Conservation (phyloP, 176 grass and related monocot species). For the Echinochloa phyllopogon region DNA sequence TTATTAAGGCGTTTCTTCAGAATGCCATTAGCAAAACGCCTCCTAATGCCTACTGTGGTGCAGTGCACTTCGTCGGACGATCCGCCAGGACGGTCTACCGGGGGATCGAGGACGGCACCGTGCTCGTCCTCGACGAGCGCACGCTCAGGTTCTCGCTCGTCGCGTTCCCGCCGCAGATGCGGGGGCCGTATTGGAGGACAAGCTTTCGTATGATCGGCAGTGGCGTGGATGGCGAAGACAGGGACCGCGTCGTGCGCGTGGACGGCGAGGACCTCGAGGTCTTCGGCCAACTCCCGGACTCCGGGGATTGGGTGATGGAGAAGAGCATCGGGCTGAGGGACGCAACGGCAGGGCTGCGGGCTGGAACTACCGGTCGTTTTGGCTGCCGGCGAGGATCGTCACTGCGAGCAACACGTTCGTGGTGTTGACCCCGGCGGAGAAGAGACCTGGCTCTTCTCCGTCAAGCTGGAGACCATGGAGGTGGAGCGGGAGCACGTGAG, state of each 20-base stretch:
- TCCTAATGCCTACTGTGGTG: too few species aligned
- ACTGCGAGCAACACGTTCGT: conserved; percentile 5
- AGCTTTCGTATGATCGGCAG: conserved; percentile 13
- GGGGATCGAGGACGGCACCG: not conserved
- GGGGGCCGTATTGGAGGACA: not conserved
- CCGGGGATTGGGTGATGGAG: not conserved
- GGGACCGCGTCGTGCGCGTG: not conserved
- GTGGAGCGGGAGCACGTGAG: not conserved
- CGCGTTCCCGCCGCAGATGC: conserved; percentile 6
- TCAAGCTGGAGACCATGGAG: conserved; percentile 15
- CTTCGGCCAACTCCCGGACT: not conserved
- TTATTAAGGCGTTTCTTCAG: too few species aligned
- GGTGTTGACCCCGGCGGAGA: not conserved
- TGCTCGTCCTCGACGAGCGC: not conserved
- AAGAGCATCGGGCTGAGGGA: not conserved
- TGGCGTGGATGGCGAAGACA: not conserved
- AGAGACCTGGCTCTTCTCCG: conserved; percentile 19
- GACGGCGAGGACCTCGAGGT: not conserved
- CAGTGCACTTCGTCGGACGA: not conserved
- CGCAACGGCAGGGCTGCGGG: not conserved
- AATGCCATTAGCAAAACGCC: too few species aligned
- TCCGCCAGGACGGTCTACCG: not conserved
- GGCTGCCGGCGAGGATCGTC: not conserved
- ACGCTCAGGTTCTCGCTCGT: not conserved
- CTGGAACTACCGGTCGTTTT: not conserved